Base-by-base conservation (phyloP, 306 rosid species). In the Ziziphus jujuba region DNA sequence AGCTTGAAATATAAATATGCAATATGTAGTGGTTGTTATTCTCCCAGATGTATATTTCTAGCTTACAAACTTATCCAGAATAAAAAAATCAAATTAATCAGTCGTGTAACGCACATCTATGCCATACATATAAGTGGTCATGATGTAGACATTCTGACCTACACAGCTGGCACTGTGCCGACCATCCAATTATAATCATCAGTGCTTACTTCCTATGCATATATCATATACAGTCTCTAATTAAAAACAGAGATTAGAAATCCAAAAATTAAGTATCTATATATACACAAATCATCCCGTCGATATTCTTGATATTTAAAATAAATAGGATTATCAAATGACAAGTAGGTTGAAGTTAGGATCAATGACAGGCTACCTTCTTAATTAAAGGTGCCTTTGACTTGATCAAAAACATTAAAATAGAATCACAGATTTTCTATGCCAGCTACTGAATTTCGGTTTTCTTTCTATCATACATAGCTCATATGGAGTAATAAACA, bases 101-200 rank as follows among this genome's bases (percentile, higher is more conserved):
- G 72, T 64, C 63, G 72, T 44, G 65, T 49, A 76, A 60, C 52
- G 53, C 52, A 50, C 76, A 75, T 50, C 56, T 38, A 65, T 60
- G 63, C 57, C 76, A 69, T 73, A 67, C 24, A 63, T 22, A 73
- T 20, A 31, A 49, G 56, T 73, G 44, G 54, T 56, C 44, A 67
- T 63, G 75, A 72, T 57, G 23, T 43, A 65, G 78, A 66, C 76
- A 56, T 47, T 59, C 49, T 58, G 78, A 71, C 45, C 78, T 53
- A 63, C 34, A 44, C 77, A 82, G 75, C 84, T 70, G 75, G 67
- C 71, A 45, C 54, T 20, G 52, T 53, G 44, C 64, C 52, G 66
- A 58, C 66, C 19, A 58, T 69, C 55, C 61, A 16, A 38, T 72
- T 23, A 61, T 55, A 54, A 43, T 28, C 53, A 75, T 70, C 35